Evolutionary conservation across 2,329 filamentous ascomycete genomes (phyloP).

Genomic region (Paecilomyces formosus): DNA sequence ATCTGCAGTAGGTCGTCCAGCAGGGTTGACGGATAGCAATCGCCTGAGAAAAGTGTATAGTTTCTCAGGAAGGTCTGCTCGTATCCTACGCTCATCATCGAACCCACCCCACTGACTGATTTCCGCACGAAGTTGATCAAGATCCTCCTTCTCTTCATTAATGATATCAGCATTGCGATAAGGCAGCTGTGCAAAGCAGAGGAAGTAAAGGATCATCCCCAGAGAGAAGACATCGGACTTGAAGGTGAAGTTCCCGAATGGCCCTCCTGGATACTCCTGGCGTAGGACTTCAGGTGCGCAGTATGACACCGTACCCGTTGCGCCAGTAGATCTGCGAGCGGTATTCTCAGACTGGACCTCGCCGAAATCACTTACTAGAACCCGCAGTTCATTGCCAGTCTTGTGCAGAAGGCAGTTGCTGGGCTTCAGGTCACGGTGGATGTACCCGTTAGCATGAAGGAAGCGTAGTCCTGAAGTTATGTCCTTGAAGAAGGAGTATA

Average conservation of each 20-base stretch:
- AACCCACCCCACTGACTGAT: conserved; percentile 86
- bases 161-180: conserved; percentile 77
- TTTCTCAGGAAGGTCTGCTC: conserved; percentile 76
- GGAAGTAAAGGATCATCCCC: conserved; percentile 97
- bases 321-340: conserved; percentile 79
- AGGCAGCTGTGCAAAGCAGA: conserved; percentile 87
- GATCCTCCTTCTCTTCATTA: conserved; percentile 85
- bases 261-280: conserved; percentile 54
- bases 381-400: conserved; percentile 62
- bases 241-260: conserved; percentile 86
- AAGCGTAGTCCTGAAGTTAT: conserved; percentile 88
- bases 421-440: conserved; percentile 92
- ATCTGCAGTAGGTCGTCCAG: conserved; percentile 70
- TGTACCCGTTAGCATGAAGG: conserved; percentile 83
- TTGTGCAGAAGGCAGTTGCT: conserved; percentile 88
- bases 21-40: conserved; percentile 69
- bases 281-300: conserved; percentile 90
- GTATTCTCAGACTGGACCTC: conserved; percentile 84
- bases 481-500: conserved; percentile 93
- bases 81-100: conserved; percentile 63
- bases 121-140: conserved; percentile 76
- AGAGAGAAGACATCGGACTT: conserved; percentile 98
- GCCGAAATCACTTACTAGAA: conserved; percentile 94
- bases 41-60: conserved; percentile 79
- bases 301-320: conserved; percentile 94